Percentiles rank a stretch among this genome's conserved stretches.
phyloP scores from a whole-genome alignment of 2,329 filamentous ascomycete species.

The Fusarium keratoplasticum region DNA sequence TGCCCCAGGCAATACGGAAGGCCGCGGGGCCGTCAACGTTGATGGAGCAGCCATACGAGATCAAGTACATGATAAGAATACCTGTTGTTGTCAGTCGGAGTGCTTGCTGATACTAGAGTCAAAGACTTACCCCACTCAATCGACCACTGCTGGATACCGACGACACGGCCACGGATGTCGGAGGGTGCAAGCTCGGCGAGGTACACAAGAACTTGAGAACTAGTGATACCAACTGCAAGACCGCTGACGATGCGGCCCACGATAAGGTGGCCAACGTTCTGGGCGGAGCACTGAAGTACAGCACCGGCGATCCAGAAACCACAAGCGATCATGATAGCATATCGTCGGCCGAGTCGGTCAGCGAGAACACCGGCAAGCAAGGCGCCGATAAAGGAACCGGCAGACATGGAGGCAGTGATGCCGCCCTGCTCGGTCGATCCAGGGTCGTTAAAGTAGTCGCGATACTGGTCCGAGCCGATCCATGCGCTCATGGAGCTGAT shows the following conservation, averaged over 20 bases:
- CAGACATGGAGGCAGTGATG: constrained; percentile 62
- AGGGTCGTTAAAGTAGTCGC: constrained; percentile 63
- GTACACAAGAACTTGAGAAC: constrained; percentile 76
- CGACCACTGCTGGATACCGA: constrained; percentile 79
- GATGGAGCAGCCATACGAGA: constrained; percentile 72
- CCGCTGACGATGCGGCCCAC: constrained; percentile 71
- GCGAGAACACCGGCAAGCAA: constrained; percentile 58
- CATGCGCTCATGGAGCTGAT: constrained; percentile 70
- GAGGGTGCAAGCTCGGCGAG: constrained; percentile 73
- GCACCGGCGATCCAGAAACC: constrained; percentile 68
- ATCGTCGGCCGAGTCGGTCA: constrained; percentile 58
- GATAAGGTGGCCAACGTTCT: constrained; percentile 67
- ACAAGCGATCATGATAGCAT: constrained; percentile 58
- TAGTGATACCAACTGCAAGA: constrained; percentile 74
- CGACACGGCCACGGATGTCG: constrained; percentile 69
- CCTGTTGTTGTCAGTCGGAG: constrained; percentile 53
- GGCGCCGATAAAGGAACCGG: constrained; percentile 61
- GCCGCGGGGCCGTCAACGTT: constrained; percentile 63
- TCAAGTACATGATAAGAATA: constrained; percentile 77
- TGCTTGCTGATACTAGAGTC: neutral
- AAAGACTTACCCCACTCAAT: constrained; percentile 66
- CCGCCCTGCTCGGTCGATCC: constrained; percentile 59
- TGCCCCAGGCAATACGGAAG: constrained; percentile 73
- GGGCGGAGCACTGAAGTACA: constrained; percentile 68
- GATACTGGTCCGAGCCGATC: constrained; percentile 63